A percentile compares a stretch with the other conserved stretches of the same genome.
phyloP scores from a whole-genome alignment of 345 rosid species.

The Physaria fendleri region DNA sequence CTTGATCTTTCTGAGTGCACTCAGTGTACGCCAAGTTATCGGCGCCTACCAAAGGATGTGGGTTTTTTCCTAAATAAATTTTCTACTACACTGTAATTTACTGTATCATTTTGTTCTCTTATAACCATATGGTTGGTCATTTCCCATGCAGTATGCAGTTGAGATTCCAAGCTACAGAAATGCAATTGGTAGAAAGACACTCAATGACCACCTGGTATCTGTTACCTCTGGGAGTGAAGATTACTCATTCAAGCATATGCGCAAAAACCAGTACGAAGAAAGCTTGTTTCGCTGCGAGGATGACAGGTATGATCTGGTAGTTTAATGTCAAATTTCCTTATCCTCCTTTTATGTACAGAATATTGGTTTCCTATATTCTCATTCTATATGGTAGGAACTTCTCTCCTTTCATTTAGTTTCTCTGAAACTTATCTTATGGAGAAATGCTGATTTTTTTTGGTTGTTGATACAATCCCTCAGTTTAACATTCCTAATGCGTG shows the following conservation, averaged over 20 bases:
- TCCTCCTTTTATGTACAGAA: background rate
- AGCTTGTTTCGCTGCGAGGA: conserved; percentile 96
- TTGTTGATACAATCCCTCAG: background rate
- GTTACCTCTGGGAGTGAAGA: conserved; percentile 99
- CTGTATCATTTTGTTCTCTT: background rate
- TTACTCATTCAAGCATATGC: conserved; percentile 96
- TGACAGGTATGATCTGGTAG: conserved; percentile 61
- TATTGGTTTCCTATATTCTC: background rate
- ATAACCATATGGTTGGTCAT: conserved; percentile 16
- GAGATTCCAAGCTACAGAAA: conserved; percentile 81
- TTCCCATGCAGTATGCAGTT: conserved; percentile 62
- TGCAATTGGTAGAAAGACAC: conserved; percentile 61
- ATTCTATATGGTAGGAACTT: background rate
- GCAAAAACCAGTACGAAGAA: conserved; percentile 97
- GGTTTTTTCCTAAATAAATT: conserved; percentile 13
- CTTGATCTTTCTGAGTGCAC: conserved; percentile 94
- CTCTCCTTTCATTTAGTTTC: conserved; percentile 5
- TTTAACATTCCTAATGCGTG: conserved; percentile 18
- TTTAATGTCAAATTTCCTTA: background rate
- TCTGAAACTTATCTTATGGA: background rate
- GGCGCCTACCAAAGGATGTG: conserved; percentile 88
- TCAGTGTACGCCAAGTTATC: conserved; percentile 92
- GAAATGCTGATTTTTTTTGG: background rate
- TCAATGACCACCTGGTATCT: conserved; percentile 94
- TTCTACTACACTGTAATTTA: background rate